These are phyloP conservation scores for Wallemia ichthyophaga DNA, from an alignment of 1,284 basidiomycete genomes.

Conservation along the genomic window DNA sequence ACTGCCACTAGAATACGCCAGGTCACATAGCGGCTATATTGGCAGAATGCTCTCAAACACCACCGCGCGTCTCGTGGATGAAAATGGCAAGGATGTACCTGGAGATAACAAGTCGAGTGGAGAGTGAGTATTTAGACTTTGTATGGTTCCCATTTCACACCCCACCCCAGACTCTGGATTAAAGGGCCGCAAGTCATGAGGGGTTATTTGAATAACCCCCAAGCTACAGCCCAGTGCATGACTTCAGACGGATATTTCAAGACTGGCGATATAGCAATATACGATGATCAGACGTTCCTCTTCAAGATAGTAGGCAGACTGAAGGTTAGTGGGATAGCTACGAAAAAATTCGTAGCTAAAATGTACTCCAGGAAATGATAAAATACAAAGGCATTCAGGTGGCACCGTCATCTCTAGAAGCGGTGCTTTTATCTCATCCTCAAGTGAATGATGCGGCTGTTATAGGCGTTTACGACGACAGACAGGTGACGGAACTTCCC, in stretches of 20 bases:
- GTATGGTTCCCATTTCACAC: no score
- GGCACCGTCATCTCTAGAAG: constrained; percentile 51
- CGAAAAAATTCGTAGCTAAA: no score
- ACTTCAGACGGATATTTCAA: constrained; percentile 48
- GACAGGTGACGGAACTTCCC: constrained; percentile 43
- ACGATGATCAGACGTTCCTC: constrained; percentile 26
- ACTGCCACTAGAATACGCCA: neutral
- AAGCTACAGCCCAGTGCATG: constrained; percentile 33
- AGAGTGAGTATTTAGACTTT: no score
- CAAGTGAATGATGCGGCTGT: constrained; percentile 40
- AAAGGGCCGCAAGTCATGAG: constrained; percentile 4
- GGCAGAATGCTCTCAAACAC: no score
- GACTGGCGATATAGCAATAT: constrained; percentile 41
- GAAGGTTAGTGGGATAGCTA: constrained; percentile 15
- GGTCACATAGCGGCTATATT: no score
- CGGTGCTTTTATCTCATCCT: constrained; percentile 35
- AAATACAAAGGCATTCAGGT: constrained; percentile 52
- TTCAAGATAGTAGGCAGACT: constrained; percentile 34
- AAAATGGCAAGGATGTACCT: no score
- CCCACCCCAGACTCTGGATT: no score
- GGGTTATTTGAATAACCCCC: constrained; percentile 28
- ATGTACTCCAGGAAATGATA: constrained; percentile 30
- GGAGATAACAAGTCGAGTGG: no score
- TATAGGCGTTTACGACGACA: constrained; percentile 30
- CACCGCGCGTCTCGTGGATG: no score